phyloP scores from a whole-genome alignment of 1,284 basidiomycete genomes.

The Boletus semigastroideus region DNA sequence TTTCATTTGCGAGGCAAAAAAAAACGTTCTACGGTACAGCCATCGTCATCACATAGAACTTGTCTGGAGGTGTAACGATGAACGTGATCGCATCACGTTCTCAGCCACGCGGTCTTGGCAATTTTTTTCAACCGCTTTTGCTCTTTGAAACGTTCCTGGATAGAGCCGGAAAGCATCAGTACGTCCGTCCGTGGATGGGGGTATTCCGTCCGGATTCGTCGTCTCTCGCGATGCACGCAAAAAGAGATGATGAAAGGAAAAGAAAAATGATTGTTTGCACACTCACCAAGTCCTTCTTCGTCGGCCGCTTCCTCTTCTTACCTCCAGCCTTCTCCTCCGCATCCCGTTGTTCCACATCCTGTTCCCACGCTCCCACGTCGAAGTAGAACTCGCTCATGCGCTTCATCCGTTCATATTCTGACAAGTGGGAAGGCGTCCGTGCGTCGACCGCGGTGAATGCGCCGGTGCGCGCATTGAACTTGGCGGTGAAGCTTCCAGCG shows the following conservation, averaged over 20 bases:
- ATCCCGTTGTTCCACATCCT: conserved; percentile 61
- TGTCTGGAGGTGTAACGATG: not conserved
- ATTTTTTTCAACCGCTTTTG: conserved; percentile 83
- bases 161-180: conserved; percentile 19
- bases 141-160: conserved; percentile 83
- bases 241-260: conserved; percentile 14
- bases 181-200: conserved; percentile 23
- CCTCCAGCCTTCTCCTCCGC: conserved; percentile 55
- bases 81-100: conserved; percentile 43
- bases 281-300: conserved; percentile 83
- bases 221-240: conserved; percentile 22
- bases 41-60: not conserved
- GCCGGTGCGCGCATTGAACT: conserved; percentile 86
- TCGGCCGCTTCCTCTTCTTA: conserved; percentile 73
- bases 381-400: conserved; percentile 90
- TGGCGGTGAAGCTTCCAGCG: conserved; percentile 59
- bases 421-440: conserved; percentile 73
- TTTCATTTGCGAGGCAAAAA: not conserved
- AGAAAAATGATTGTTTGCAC: conserved; percentile 1
- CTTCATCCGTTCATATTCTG: conserved; percentile 81
- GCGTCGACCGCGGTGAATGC: conserved; percentile 67
- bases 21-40: conserved; percentile 15
- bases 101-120: conserved; percentile 86
- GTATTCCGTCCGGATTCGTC: conserved; percentile 17
- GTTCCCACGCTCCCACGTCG: conserved; percentile 81